These are phyloP conservation scores for Populus euphratica DNA, from an alignment of 345 rosid species.

Conservation along the genomic window DNA sequence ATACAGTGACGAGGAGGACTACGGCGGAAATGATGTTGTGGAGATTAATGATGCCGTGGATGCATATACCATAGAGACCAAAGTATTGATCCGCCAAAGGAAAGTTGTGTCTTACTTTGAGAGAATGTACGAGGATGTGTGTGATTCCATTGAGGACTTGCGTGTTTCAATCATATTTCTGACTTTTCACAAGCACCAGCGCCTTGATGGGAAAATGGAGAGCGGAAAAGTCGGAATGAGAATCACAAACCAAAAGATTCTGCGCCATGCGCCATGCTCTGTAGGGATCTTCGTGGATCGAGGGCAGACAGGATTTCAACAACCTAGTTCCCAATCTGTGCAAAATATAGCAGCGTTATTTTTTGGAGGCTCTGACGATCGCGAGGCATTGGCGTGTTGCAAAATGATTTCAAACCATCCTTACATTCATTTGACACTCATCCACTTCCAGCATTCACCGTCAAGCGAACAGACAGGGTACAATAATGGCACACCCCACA, in stretches of 20 bases:
- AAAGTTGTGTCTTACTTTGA: conserved; percentile 57
- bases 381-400: conserved; percentile 79
- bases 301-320: conserved; percentile 69
- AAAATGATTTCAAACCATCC: conserved; percentile 47
- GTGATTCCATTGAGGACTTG: conserved; percentile 59
- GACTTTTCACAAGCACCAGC: conserved; percentile 86
- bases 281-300: conserved; percentile 68
- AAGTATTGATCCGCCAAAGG: conserved; percentile 43
- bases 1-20: conserved; percentile 64
- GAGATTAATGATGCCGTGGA: conserved; percentile 71
- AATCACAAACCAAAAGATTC: conserved; percentile 60
- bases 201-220: conserved; percentile 68
- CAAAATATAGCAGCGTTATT: conserved; percentile 67
- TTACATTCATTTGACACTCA: conserved; percentile 46
- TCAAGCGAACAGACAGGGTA: not conserved
- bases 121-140: conserved; percentile 65
- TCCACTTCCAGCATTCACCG: conserved; percentile 40
- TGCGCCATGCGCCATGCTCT: conserved; percentile 74
- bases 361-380: conserved; percentile 87
- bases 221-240: conserved; percentile 56
- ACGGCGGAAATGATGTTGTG: conserved; percentile 68
- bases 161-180: conserved; percentile 63
- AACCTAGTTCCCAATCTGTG: conserved; percentile 39
- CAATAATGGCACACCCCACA: not conserved
- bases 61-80: conserved; percentile 44